Base-by-base conservation (phyloP, 129 eudicot genomes). In the Flaveria robusta region DNA sequence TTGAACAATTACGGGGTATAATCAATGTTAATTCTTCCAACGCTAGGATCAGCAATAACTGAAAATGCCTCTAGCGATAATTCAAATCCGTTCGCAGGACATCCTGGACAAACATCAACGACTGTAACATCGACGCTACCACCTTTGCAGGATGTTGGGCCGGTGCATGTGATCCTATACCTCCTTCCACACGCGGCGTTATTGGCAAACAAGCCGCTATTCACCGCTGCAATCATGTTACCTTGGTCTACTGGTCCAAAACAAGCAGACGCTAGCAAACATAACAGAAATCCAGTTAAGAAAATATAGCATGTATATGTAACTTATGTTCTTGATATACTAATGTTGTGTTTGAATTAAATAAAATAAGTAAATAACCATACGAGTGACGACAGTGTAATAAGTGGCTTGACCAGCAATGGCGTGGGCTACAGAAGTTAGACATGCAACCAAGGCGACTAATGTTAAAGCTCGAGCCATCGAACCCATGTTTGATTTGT, bases 51-150 rank as follows among this genome's bases (percentile, higher is more conserved):
- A 43, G 49, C 89, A 67, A 86, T 86, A 11, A n/a, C 16, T 3
- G 81, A 13, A 41, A 86, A 86, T 18, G 87, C 89, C 47, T 82
- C 77, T 66, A 22, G 70, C 1, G 89, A 86, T 45, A 86, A 86
- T 52, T 86, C 89, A 20, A 86, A 43, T 27, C 75, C 74, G 18
- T 75, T 68, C 3, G 63, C 77, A 4, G 47, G 20, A 59, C 89
- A 86, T 62, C 81, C 83, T 6, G 87, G 87, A 52, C 89, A 86
- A 55, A 39, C 78, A 68, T 86, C 89, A 10, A 86, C 89, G 4
- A 86, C 59, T 20, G 69, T 82, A 9, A 86, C 87, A 12, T 59
- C 80, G 0, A 86, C 82, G 22, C 78, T 70, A 5, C 75, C 70
- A 31, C 71, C 72, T 18, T 54, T 80, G 78, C 87, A 83, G 2